Evolutionary conservation across 306 rosid genomes (phyloP).

Genomic region (Glycyrrhiza uralensis): DNA sequence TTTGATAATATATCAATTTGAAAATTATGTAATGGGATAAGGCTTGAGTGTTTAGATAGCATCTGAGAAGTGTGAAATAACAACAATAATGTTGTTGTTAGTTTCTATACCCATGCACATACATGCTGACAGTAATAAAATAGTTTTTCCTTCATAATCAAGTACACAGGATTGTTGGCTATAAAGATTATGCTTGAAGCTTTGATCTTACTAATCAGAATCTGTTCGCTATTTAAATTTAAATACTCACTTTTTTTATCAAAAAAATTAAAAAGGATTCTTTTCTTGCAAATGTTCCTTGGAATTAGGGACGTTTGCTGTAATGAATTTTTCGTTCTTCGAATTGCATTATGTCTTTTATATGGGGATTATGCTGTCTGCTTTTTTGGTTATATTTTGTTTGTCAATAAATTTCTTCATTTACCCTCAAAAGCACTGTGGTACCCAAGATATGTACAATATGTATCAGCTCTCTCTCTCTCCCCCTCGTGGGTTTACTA

Average conservation of each 20-base stretch:
- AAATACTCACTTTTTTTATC: not conserved
- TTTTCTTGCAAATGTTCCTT: not conserved
- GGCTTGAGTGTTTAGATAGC: not conserved
- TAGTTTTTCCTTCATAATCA: not conserved
- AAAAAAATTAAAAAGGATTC: not conserved
- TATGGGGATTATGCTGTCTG: not conserved
- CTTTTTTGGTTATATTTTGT: not conserved
- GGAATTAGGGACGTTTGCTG: not conserved
- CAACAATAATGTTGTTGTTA: not conserved
- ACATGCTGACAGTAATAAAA: not conserved
- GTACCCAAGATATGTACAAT: not conserved
- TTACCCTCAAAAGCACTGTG: not conserved
- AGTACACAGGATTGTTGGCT: not conserved
- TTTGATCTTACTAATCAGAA: not conserved
- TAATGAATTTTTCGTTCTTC: not conserved
- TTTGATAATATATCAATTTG: not conserved
- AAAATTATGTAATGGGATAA: not conserved
- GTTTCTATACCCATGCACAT: not conserved
- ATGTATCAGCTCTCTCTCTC: not conserved
- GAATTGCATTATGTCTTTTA: not conserved
- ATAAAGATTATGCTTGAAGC: not conserved
- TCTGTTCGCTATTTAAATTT: not conserved
- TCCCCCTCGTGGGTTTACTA: not conserved
- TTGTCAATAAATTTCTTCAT: not conserved
- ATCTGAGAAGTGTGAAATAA: not conserved